Base-by-base conservation (phyloP, 2,329 filamentous ascomycete genomes). In the Monilinia fructigena region DNA sequence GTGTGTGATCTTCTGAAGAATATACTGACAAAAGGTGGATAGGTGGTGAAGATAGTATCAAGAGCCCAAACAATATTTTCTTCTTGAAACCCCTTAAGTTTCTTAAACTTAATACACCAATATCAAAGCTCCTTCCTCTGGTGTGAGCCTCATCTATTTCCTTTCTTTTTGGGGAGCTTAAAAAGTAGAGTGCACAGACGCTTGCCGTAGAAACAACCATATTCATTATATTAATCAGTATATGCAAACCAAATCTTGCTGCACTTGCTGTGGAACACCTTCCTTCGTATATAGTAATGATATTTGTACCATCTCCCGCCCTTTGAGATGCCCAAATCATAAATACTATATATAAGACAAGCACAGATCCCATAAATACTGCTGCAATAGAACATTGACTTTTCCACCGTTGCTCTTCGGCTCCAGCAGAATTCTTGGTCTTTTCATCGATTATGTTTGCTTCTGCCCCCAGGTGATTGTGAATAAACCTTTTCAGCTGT, bases 81-180 rank as follows among this genome's bases (percentile, higher is more conserved):
- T 72, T 68, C 55, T 65, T 70, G 55, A 70, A 67, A 58, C 67
- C 61, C 16, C 65, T 68, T 20, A 80, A 47, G 67, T 81, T 82
- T 1, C 79, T 74, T 2, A 78, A 35, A 45, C 79, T 81, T 8
- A 78, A 74, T 2, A 82, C 71, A 0, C 83, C 81, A 55, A 83
- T 79, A 45, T 81, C 78, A 0, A 84, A 72, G 78, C 78, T 81
- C 20, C 70, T 74, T 1, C 76, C 73, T 56, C 72, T 69, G 0
- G 69, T 64, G 73, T 86, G 84, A 0, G 82, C 82, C 10, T 69
- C 69, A 63, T 86, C 80, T 18, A 85, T 72, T 40, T 86, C 82
- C 10, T 72, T 68, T 35, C 84, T 74, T 1, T 80, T 84, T 0
- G 84, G 83, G 0, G 82, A 78, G 16, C 75, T 79, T 16, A 86